A percentile compares a stretch with the other conserved stretches of the same genome.
Conservation (phyloP, 805 yeast genomes). For the Nakazawaea peltata region DNA sequence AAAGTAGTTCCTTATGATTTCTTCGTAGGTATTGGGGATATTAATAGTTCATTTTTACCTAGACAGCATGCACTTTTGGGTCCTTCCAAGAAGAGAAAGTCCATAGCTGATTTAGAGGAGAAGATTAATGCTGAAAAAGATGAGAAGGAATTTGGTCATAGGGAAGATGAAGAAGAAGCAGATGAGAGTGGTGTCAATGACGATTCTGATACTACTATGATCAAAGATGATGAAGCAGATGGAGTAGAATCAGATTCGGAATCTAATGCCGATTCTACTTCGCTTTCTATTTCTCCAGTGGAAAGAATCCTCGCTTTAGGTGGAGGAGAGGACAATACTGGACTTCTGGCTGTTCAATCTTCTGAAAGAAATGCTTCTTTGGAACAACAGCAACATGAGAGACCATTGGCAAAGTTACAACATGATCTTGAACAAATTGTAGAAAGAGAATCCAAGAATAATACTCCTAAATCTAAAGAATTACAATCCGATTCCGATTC, state of each 20-base stretch:
- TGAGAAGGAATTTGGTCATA: not conserved
- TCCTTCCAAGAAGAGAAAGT: slow-evolving; percentile 53
- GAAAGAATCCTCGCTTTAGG: slow-evolving; percentile 40
- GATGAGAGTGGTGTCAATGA: slow-evolving; percentile 12
- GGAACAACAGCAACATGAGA: slow-evolving; percentile 72
- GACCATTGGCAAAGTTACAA: slow-evolving; percentile 82
- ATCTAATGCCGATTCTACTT: not conserved
- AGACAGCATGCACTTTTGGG: slow-evolving; percentile 55
- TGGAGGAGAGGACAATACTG: slow-evolving; percentile 41
- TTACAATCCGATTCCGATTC: slow-evolving; percentile 1
- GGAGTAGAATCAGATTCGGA: slow-evolving; percentile 1
- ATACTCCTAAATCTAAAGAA: slow-evolving; percentile 13
- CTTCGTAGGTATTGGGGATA: slow-evolving; percentile 96
- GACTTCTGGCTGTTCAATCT: slow-evolving; percentile 47
- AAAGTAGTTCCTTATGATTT: slow-evolving; percentile 94
- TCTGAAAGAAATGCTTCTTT: slow-evolving; percentile 59
- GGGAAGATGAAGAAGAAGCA: slow-evolving; percentile 9
- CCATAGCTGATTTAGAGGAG: slow-evolving; percentile 50
- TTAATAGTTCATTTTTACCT: slow-evolving; percentile 87
- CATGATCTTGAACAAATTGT: slow-evolving; percentile 53
- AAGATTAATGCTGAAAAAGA: slow-evolving; percentile 20
- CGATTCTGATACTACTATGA: slow-evolving; percentile 12
- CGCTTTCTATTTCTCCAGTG: slow-evolving; percentile 34
- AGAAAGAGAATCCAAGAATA: slow-evolving; percentile 19
- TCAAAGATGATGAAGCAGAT: slow-evolving; percentile 16